Evolutionary conservation across 441 rosid genomes (phyloP).

Genomic region (Eutrema salsugineum): DNA sequence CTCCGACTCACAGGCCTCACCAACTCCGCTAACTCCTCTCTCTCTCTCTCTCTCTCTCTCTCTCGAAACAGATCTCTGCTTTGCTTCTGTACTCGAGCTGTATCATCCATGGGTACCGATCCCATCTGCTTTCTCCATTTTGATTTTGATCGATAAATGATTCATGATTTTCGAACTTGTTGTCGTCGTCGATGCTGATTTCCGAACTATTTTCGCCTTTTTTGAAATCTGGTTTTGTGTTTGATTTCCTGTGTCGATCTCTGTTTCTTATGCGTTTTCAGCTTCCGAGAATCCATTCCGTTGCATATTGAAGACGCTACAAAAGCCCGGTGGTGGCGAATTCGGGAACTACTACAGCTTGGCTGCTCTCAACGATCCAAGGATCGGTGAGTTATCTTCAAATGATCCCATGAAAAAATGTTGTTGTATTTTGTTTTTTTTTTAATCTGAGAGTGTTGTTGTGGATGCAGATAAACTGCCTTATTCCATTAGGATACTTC

Average conservation of each 20-base stretch:
- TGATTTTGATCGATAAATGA: neutral
- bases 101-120: slow-evolving; percentile 12
- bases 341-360: slow-evolving; percentile 57
- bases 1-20: neutral
- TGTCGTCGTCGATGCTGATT: neutral
- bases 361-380: slow-evolving; percentile 58
- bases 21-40: slow-evolving; percentile 4
- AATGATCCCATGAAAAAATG: neutral
- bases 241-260: neutral
- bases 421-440: neutral
- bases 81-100: neutral
- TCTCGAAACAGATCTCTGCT: slow-evolving; percentile 12
- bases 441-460: slow-evolving; percentile 7
- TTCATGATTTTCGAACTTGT: neutral
- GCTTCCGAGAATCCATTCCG: slow-evolving; percentile 55
- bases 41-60: neutral
- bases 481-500: slow-evolving; percentile 60
- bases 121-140: neutral
- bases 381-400: slow-evolving; percentile 49
- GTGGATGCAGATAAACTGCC: slow-evolving; percentile 53
- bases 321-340: slow-evolving; percentile 52
- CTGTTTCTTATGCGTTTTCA: slow-evolving; percentile 21
- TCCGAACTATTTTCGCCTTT: neutral
- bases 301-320: slow-evolving; percentile 44
- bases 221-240: slow-evolving; percentile 7